Evolutionary conservation across 2,329 filamentous ascomycete genomes (phyloP).

Genomic region (Colletotrichum musicola): DNA sequence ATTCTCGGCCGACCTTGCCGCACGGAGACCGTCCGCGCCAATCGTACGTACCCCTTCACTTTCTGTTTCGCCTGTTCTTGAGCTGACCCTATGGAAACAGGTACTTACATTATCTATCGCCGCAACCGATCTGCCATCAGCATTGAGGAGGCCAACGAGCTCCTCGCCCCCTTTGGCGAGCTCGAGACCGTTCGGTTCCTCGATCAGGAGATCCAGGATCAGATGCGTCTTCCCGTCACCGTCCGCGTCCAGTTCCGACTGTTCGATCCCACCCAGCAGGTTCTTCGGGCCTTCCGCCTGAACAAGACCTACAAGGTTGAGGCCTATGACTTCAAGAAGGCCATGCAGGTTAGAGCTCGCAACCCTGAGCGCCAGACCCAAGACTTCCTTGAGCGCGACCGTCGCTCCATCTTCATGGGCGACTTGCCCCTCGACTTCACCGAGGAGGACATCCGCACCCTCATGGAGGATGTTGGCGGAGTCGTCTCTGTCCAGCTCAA

Average conservation of each 20-base stretch:
- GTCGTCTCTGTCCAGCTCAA: slow-evolving; percentile 50
- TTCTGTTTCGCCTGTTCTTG: neutral
- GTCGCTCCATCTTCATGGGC: slow-evolving; percentile 62
- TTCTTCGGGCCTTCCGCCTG: slow-evolving; percentile 56
- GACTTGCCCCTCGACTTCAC: slow-evolving; percentile 55
- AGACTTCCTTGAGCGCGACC: slow-evolving; percentile 56
- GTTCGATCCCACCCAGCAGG: slow-evolving; percentile 65
- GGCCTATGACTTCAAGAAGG: slow-evolving; percentile 46
- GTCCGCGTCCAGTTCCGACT: slow-evolving; percentile 63
- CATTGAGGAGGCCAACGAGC: slow-evolving; percentile 56
- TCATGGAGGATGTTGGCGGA: slow-evolving; percentile 54
- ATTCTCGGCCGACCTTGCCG: slow-evolving; percentile 70
- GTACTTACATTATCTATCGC: slow-evolving; percentile 62
- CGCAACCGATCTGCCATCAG: slow-evolving; percentile 53
- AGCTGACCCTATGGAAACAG: slow-evolving; percentile 51
- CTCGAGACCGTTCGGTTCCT: slow-evolving; percentile 52
- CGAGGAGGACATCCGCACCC: slow-evolving; percentile 50
- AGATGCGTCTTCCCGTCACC: slow-evolving; percentile 49
- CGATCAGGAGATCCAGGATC: slow-evolving; percentile 47
- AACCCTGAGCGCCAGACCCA: slow-evolving; percentile 43
- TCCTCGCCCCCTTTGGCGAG: slow-evolving; percentile 59
- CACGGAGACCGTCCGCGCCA: slow-evolving; percentile 70
- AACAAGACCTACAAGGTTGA: slow-evolving; percentile 48
- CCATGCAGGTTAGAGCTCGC: slow-evolving; percentile 31
- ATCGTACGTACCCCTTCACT: slow-evolving; percentile 59